phyloP scores from a whole-genome alignment of 345 rosid species.

The Clausena lansium region DNA sequence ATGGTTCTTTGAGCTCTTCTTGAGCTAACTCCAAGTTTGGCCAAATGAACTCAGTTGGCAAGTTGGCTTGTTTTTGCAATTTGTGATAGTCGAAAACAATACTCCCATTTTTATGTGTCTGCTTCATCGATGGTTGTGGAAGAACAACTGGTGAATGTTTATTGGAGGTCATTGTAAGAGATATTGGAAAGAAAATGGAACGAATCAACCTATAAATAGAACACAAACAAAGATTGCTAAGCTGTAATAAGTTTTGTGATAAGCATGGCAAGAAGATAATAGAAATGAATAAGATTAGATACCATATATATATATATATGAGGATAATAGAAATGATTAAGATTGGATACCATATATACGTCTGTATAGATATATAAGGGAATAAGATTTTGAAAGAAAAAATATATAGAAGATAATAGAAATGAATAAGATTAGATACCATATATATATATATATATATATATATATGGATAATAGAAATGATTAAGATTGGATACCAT shows the following conservation, averaged over 20 bases:
- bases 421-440: too few relatives aligned
- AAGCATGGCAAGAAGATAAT: too few relatives aligned
- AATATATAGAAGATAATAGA: too few relatives aligned
- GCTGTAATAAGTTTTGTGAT: not conserved
- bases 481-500: too few relatives aligned
- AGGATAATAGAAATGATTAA: too few relatives aligned
- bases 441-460: not conserved
- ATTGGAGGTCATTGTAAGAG: constrained; percentile 26
- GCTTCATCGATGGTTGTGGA: not conserved
- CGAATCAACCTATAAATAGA: constrained; percentile 11
- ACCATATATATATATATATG: not conserved
- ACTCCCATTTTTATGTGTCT: not conserved
- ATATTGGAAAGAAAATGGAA: not conserved
- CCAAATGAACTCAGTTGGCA: constrained; percentile 55
- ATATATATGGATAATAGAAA: too few relatives aligned
- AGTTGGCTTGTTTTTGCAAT: constrained; percentile 27
- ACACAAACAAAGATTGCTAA: not conserved
- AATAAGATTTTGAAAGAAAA: too few relatives aligned
- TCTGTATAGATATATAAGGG: too few relatives aligned
- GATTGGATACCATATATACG: not conserved
- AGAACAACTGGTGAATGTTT: constrained; percentile 16
- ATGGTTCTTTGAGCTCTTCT: constrained; percentile 45
- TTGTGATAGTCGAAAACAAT: constrained; percentile 30
- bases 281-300: too few relatives aligned
- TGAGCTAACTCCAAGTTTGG: constrained; percentile 27